Conservation (phyloP, 1,284 basidiomycete species). For the Cryptococcus depauperatus region DNA sequence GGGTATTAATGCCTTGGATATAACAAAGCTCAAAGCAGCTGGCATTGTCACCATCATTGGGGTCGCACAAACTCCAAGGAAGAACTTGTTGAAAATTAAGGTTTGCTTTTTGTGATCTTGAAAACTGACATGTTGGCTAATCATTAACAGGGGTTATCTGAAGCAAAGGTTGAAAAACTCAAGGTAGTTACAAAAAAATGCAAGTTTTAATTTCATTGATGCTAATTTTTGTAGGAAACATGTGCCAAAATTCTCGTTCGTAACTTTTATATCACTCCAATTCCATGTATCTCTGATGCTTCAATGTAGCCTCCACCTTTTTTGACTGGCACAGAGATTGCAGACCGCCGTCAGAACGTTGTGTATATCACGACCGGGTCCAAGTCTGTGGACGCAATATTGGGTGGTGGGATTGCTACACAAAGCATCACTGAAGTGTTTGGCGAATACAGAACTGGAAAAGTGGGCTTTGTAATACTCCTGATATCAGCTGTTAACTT, state of each 20-base stretch:
- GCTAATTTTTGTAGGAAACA: slow-evolving; percentile 58
- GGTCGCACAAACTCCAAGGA: slow-evolving; percentile 61
- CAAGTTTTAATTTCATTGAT: not conserved
- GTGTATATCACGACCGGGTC: slow-evolving; percentile 77
- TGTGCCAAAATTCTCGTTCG: slow-evolving; percentile 69
- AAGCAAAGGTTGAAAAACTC: slow-evolving; percentile 88
- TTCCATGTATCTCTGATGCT: slow-evolving; percentile 2
- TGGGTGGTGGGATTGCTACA: slow-evolving; percentile 79
- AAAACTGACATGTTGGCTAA: too few species aligned
- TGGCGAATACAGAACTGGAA: slow-evolving; percentile 49
- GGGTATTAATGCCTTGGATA: slow-evolving; percentile 92
- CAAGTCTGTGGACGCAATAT: slow-evolving; percentile 76
- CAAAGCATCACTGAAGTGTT: slow-evolving; percentile 74
- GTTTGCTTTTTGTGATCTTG: slow-evolving; percentile 43
- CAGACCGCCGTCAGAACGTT: slow-evolving; percentile 71
- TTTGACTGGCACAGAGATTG: slow-evolving; percentile 77
- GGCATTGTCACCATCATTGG: slow-evolving; percentile 48
- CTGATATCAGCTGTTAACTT: slow-evolving; percentile 51
- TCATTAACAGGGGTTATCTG: slow-evolving; percentile 31
- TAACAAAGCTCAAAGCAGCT: slow-evolving; percentile 73
- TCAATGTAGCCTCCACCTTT: slow-evolving; percentile 72
- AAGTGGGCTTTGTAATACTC: slow-evolving; percentile 58
- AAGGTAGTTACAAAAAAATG: slow-evolving; percentile 53
- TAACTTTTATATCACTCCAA: not conserved
- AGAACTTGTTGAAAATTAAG: slow-evolving; percentile 85